phyloP scores from a whole-genome alignment of 2,329 filamentous ascomycete species.

The Nemania sp. region DNA sequence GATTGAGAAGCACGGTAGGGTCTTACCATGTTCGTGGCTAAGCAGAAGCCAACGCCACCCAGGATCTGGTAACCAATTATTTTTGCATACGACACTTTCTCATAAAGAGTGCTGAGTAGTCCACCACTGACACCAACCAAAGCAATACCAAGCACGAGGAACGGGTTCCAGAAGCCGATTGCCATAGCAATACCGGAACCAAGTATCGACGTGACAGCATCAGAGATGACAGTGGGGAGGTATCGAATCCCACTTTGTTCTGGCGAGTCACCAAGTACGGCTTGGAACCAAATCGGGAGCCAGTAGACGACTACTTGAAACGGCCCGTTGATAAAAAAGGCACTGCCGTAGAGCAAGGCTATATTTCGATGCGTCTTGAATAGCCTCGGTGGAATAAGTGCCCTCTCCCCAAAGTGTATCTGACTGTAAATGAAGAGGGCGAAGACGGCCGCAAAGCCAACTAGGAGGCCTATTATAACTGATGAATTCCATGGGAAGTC shows the following conservation, averaged over 20 bases:
- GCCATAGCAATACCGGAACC: constrained; percentile 31
- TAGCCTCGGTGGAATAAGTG: constrained; percentile 35
- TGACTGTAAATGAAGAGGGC: constrained; percentile 36
- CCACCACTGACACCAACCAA: constrained; percentile 36
- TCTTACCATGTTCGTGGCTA: constrained; percentile 35
- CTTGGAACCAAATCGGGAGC: constrained; percentile 44
- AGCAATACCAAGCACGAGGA: constrained; percentile 33
- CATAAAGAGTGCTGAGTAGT: constrained; percentile 35
- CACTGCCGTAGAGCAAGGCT: constrained; percentile 14
- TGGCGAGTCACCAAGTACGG: constrained; percentile 18
- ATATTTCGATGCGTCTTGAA: constrained; percentile 35
- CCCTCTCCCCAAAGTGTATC: constrained; percentile 21
- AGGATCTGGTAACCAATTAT: constrained; percentile 44
- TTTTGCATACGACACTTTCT: no score
- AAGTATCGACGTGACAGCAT: constrained; percentile 36
- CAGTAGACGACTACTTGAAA: constrained; percentile 40
- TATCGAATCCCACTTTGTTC: constrained; percentile 32
- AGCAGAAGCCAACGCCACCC: constrained; percentile 39
- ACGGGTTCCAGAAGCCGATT: constrained; percentile 39
- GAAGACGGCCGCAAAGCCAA: constrained; percentile 28
- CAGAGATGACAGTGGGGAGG: constrained; percentile 39
- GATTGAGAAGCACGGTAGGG: no score
- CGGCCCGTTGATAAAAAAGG: constrained; percentile 41
- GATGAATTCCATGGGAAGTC: constrained; percentile 39
- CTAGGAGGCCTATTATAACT: constrained; percentile 42